Conservation (phyloP, 768 basidiomycete species). For the Pholiota microspora region DNA sequence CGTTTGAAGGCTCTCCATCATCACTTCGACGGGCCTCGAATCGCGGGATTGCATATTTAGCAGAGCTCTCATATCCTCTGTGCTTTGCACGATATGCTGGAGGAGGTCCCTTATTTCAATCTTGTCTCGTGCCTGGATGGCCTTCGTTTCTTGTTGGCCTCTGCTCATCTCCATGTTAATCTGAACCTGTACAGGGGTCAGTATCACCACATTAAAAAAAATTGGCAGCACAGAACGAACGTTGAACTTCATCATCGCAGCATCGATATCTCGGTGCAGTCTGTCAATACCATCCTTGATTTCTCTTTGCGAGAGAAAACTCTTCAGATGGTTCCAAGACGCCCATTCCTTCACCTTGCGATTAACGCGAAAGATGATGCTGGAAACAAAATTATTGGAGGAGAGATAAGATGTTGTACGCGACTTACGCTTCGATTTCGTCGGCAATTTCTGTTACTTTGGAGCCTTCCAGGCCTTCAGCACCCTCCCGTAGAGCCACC, state of each 20-base stretch:
- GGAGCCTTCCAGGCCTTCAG: conserved; percentile 30
- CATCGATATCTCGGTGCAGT: conserved; percentile 36
- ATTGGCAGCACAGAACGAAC: conserved; percentile 19
- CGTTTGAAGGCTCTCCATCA: conserved; percentile 42
- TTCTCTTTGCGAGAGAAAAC: conserved; percentile 35
- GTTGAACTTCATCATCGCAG: conserved; percentile 32
- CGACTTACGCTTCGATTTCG: conserved; percentile 31
- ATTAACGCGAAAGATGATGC: conserved; percentile 28
- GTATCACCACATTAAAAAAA: neutral
- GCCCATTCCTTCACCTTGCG: conserved; percentile 36
- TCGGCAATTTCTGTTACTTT: conserved; percentile 29
- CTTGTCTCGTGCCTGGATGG: conserved; percentile 30
- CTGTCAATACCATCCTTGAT: conserved; percentile 40
- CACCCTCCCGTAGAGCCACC: conserved; percentile 31
- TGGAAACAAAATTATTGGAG: conserved; percentile 9
- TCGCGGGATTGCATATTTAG: conserved; percentile 27
- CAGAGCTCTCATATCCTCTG: conserved; percentile 33
- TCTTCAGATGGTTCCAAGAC: conserved; percentile 30
- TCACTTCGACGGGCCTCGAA: conserved; percentile 31
- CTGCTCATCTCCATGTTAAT: conserved; percentile 28
- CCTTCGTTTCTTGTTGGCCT: conserved; percentile 24
- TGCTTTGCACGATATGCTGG: conserved; percentile 30
- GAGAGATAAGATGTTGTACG: neutral
- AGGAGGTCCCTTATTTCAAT: conserved; percentile 33
- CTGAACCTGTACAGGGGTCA: conserved; percentile 12